Evolutionary conservation across 345 rosid genomes (phyloP), one percentile per base, ranked within the genome.

Genomic region (Erysimum cheiranthoides): DNA sequence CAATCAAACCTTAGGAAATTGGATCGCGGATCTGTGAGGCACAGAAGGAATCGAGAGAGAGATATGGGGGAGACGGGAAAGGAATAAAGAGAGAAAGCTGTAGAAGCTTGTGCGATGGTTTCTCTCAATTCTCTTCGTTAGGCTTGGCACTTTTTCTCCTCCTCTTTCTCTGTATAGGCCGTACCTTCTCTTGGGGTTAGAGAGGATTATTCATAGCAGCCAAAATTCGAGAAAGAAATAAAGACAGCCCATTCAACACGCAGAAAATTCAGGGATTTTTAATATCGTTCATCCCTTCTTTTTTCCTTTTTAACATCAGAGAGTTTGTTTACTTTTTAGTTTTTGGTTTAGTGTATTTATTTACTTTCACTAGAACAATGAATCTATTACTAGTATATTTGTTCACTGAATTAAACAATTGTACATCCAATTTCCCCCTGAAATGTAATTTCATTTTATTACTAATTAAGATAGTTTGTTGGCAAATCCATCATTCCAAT

Each of bases 221-320:
- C 63, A 73, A 63, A 63, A 5, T 47, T 71, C 11, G 21, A 16
- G 28, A 18, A 10, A 6, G 3, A 40, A 65, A 73, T 54, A 45
- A 73, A 73, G 70, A 73, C 77, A 73, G 10, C 38, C 65, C 71
- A 54, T 32, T 43, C 42, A 13, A 18, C 70, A 54, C 85, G 88
- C 88, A 86, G 85, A 59, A 70, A 72, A 51, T 76, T 61, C 46
- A 67, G 90, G 83, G 13, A 42, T 53, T 62, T n/a, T 73, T 25
- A 8, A 17, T 31, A 18, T 45, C 50, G 11, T 68, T 39, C 43
- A 13, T 43, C 38, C 50, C 9, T 61, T 21, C 50, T 52, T 69
- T 68, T 8, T 47, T 5, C 0, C 43, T 2, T 56, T n/a, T 60
- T 46, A 12, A 8, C 0, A 49, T 3, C 9, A 27, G 4, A 13